A percentile compares a stretch with the other conserved stretches of the same genome.
These are phyloP conservation scores for Ceriops zippeliana DNA, from an alignment of 345 rosid species.

Conservation along the genomic window DNA sequence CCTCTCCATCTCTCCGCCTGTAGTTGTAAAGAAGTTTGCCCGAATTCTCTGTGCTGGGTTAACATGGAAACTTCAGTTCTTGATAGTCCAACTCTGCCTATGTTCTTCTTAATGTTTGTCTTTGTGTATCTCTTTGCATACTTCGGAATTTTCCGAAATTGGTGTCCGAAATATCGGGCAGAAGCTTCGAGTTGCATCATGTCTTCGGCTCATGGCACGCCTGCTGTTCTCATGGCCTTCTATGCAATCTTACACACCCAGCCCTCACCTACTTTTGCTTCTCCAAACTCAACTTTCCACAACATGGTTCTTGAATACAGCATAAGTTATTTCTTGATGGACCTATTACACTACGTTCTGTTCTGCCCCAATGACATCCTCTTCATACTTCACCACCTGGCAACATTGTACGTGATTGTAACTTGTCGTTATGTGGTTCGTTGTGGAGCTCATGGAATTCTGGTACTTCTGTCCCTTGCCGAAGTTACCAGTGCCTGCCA, in stretches of 20 bases:
- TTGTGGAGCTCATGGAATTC: conserved; percentile 59
- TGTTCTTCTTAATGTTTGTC: conserved; percentile 47
- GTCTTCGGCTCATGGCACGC: conserved; percentile 77
- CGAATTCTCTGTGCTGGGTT: background rate
- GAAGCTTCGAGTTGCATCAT: conserved; percentile 75
- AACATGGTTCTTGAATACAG: conserved; percentile 68
- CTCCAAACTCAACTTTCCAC: conserved; percentile 51
- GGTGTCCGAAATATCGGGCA: conserved; percentile 47
- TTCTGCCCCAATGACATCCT: conserved; percentile 58
- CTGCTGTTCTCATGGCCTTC: conserved; percentile 57
- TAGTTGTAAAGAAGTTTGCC: background rate
- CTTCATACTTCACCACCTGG: conserved; percentile 81
- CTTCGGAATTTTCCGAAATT: conserved; percentile 47
- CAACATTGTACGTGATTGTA: conserved; percentile 61
- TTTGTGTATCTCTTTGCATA: conserved; percentile 43
- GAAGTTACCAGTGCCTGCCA: conserved; percentile 78
- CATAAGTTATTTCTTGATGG: conserved; percentile 66
- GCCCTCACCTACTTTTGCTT: conserved; percentile 31
- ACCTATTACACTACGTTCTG: conserved; percentile 61
- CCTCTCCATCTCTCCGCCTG: too few species aligned
- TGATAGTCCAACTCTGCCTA: conserved; percentile 12
- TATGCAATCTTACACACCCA: conserved; percentile 33
- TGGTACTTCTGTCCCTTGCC: conserved; percentile 60
- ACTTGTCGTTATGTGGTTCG: conserved; percentile 59
- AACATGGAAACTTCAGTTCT: conserved; percentile 33